Conservation (phyloP, 805 yeast species). For the Tetrapisispora namnaoensis region DNA sequence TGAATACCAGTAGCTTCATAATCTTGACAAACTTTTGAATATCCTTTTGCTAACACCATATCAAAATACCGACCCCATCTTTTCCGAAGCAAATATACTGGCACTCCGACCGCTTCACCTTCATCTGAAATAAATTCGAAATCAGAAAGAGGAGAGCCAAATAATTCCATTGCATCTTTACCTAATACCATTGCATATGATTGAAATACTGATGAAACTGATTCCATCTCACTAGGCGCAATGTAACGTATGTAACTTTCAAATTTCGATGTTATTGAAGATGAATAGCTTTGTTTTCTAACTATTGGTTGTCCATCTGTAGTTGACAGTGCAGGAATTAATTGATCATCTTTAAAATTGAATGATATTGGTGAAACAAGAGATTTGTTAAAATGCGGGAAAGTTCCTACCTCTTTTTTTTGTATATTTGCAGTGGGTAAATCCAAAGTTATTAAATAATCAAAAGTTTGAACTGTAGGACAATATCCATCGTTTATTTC, state of each 20-base stretch:
- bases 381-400: neutral
- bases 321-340: neutral
- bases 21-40: constrained; percentile 41
- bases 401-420: constrained; percentile 5
- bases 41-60: constrained; percentile 50
- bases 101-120: constrained; percentile 58
- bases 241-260: constrained; percentile 66
- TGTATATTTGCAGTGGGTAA: constrained; percentile 45
- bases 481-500: constrained; percentile 15
- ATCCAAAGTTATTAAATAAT: constrained; percentile 39
- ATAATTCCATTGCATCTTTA: constrained; percentile 60
- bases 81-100: constrained; percentile 50
- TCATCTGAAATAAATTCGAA: constrained; percentile 63
- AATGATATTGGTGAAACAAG: neutral
- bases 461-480: constrained; percentile 36
- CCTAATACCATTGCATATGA: constrained; percentile 73
- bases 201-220: constrained; percentile 61
- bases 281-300: constrained; percentile 7
- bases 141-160: constrained; percentile 54
- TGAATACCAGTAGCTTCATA: constrained; percentile 17
- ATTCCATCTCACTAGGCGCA: constrained; percentile 55
- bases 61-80: constrained; percentile 74
- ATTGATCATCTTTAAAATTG: neutral
- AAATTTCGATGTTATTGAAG: constrained; percentile 31
- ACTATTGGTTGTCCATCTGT: neutral